Conservation (phyloP, 257 asterid species). For the Salvia rosmarinus region DNA sequence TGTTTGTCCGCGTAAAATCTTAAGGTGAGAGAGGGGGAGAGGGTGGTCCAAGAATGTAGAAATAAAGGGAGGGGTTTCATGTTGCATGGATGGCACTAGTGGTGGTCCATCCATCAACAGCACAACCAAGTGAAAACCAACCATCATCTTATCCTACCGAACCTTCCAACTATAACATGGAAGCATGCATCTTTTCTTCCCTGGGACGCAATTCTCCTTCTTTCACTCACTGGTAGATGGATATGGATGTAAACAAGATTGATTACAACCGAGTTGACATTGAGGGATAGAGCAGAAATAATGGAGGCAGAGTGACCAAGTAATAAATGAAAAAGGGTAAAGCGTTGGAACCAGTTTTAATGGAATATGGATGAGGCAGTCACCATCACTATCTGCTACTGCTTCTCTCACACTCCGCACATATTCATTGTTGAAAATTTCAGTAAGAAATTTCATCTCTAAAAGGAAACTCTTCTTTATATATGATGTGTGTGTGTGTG, state of each 20-base stretch:
- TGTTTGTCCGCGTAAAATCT: not conserved
- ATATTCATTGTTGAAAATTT: no score
- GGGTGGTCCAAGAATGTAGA: conserved; percentile 9
- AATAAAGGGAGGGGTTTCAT: not conserved
- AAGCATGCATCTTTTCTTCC: not conserved
- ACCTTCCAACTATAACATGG: not conserved
- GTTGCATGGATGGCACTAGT: conserved; percentile 1
- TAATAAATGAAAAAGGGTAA: not conserved
- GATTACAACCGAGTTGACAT: not conserved
- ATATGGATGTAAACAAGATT: not conserved
- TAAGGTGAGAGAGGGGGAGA: not conserved
- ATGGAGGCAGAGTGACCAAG: not conserved
- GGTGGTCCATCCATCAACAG: conserved; percentile 4
- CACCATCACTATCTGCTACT: not conserved
- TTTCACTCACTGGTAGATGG: no score
- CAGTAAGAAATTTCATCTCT: no score
- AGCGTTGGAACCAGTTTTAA: not conserved
- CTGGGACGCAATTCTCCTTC: not conserved
- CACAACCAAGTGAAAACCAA: conserved; percentile 5
- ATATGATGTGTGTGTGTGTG: no score
- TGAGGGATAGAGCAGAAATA: not conserved
- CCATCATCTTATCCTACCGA: conserved; percentile 13
- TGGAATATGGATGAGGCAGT: conserved; percentile 23
- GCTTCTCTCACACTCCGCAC: no score
- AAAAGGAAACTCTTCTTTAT: no score